Base-by-base conservation (phyloP, 2,329 filamentous ascomycete genomes). In the Botrytis paeoniae region DNA sequence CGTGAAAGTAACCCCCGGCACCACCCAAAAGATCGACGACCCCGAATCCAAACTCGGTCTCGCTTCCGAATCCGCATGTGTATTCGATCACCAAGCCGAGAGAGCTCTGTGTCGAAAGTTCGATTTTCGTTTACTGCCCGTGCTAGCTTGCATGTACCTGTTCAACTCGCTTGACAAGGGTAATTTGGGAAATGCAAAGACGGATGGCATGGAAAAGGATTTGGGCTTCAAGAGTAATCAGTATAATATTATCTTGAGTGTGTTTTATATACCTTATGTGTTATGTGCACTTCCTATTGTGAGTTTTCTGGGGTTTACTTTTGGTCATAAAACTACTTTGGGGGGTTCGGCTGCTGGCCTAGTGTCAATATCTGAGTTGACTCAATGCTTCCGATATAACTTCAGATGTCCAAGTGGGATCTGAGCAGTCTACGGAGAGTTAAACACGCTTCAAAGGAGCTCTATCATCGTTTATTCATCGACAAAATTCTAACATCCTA, bases 191-290 rank as follows among this genome's bases (percentile, higher is more conserved):
- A 89, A 89, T 78, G 87, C 88, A 3, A 83, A 90, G 79, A 90
- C 88, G 0, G 78, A 75, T 61, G 71, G 73, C 16, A 29, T 80
- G 70, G 78, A 78, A 20, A 83, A 82, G 37, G 87, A 89, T 77
- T 82, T 93, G 32, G 80, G 87, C 45, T 90, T 94, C 81, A 85
- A 85, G 61, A 80, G 82, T 0, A 86, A 89, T 75, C 86, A 93
- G 79, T 93, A 93, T 82, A 93, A 93, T 79, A 85, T 89, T 41
- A 86, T 93, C 65, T 81, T 93, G 51, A 87, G 86, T 69, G 89
- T 94, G 75, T 94, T 94, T 84, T 94, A 92, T 81, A 85, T 94
- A 10, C 92, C 92, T 0, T 93, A 92, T 79, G 91, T 93, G 51
- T 79, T 94, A 4, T 91, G 89, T 71, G 91, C 90, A 2, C 90